Evolutionary conservation across 2,329 filamentous ascomycete genomes (phyloP).

Genomic region (Colletotrichum spaethianum): DNA sequence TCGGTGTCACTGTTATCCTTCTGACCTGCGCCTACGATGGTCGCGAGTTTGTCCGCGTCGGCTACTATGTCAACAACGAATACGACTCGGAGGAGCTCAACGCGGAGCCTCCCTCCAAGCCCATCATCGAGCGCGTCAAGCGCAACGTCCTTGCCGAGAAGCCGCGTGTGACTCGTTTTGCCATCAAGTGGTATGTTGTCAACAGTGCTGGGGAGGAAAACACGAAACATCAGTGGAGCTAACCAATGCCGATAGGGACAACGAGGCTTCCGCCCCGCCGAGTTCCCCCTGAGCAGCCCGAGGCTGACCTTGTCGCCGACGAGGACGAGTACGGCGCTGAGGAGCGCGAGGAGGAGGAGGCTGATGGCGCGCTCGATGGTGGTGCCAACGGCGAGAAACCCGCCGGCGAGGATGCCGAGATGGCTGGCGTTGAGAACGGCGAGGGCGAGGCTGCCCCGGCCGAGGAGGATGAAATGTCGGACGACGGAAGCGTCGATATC

Average conservation of each 20-base stretch:
- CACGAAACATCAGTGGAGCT: slow-evolving; percentile 11
- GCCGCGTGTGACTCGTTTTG: slow-evolving; percentile 95
- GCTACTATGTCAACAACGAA: slow-evolving; percentile 99
- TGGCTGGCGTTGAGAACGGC: slow-evolving; percentile 77
- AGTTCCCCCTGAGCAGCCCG: slow-evolving; percentile 97
- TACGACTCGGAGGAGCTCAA: slow-evolving; percentile 93
- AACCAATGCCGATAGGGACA: slow-evolving; percentile 76
- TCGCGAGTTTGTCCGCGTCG: slow-evolving; percentile 96
- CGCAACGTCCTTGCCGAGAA: slow-evolving; percentile 97
- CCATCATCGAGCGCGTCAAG: slow-evolving; percentile 90
- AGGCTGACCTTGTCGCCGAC: slow-evolving; percentile 88
- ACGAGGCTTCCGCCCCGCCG: slow-evolving; percentile 94
- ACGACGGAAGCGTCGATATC: slow-evolving; percentile 84
- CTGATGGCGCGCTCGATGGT: slow-evolving; percentile 65
- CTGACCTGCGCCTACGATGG: slow-evolving; percentile 97
- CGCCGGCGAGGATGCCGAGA: slow-evolving; percentile 78
- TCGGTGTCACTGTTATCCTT: slow-evolving; percentile 97
- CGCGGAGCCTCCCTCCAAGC: slow-evolving; percentile 91
- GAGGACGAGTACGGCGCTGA: slow-evolving; percentile 94
- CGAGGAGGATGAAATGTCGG: slow-evolving; percentile 78
- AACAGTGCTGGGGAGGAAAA: not conserved
- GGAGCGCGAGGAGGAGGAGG: slow-evolving; percentile 81
- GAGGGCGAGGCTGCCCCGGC: slow-evolving; percentile 60
- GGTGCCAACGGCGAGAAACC: slow-evolving; percentile 57
- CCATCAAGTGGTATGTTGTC: slow-evolving; percentile 91